phyloP scores from a whole-genome alignment of 495 filamentous ascomycete genomes.

The Hypoxylon lienhwacheense region DNA sequence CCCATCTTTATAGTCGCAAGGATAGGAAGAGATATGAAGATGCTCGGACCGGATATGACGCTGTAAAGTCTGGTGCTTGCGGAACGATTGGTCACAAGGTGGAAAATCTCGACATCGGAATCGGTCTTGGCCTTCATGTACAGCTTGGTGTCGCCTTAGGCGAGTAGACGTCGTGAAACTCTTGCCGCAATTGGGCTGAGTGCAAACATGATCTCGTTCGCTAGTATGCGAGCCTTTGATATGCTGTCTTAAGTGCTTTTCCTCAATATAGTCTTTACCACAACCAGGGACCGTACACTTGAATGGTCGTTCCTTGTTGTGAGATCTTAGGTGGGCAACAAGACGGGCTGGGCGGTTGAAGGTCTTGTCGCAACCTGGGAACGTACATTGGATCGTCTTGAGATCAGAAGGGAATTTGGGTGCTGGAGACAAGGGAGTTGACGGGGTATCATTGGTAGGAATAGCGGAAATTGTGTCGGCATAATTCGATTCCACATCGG shows the following conservation, averaged over 20 bases:
- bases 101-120: slow-evolving; percentile 73
- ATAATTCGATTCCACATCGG: slow-evolving; percentile 51
- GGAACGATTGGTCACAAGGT: slow-evolving; percentile 76
- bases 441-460: slow-evolving; percentile 24
- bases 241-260: slow-evolving; percentile 81
- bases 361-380: slow-evolving; percentile 71
- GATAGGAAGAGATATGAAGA: slow-evolving; percentile 65
- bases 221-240: slow-evolving; percentile 77
- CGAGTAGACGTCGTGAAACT: slow-evolving; percentile 74
- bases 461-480: slow-evolving; percentile 33
- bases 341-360: slow-evolving; percentile 86
- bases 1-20: slow-evolving; percentile 62
- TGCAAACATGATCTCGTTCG: slow-evolving; percentile 70
- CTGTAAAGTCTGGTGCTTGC: slow-evolving; percentile 85
- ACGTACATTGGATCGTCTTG: slow-evolving; percentile 72
- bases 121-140: slow-evolving; percentile 68
- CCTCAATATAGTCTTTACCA: slow-evolving; percentile 76
- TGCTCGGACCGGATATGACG: slow-evolving; percentile 77
- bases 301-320: slow-evolving; percentile 77
- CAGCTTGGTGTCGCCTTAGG: slow-evolving; percentile 66
- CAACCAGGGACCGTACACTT: slow-evolving; percentile 69
- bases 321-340: slow-evolving; percentile 73
- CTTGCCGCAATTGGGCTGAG: slow-evolving; percentile 71
- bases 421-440: slow-evolving; percentile 56
- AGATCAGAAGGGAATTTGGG: slow-evolving; percentile 67